Percentiles rank a stretch among this genome's conserved stretches.
These are phyloP conservation scores for Nigrograna mackinnonii DNA, from an alignment of 2,329 filamentous ascomycete genomes.

Conservation along the genomic window DNA sequence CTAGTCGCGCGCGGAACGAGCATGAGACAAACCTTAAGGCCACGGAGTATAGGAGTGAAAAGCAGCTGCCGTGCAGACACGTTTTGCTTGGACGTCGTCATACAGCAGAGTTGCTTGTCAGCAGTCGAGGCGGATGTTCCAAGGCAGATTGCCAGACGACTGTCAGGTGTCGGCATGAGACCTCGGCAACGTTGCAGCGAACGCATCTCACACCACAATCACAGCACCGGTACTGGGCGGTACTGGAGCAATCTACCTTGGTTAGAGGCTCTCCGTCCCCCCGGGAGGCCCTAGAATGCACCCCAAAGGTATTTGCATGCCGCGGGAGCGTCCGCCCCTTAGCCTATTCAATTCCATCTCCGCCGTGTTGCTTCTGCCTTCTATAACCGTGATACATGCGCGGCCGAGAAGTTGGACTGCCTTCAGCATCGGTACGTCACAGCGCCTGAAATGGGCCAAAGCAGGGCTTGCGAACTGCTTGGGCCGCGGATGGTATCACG, in stretches of 20 bases:
- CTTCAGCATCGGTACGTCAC: conserved; percentile 22
- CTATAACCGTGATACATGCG: conserved; percentile 26
- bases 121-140: neutral
- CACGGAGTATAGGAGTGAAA: neutral
- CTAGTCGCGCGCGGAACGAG: no score
- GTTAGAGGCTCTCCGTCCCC: neutral
- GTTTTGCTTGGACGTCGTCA: neutral
- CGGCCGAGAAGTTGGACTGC: conserved; percentile 33
- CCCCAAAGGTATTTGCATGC: neutral
- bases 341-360: conserved; percentile 1
- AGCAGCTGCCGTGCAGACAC: neutral
- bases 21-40: neutral
- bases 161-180: neutral
- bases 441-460: conserved; percentile 11
- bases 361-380: neutral
- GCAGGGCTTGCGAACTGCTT: conserved; percentile 1
- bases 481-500: conserved; percentile 21
- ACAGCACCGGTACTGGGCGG: conserved; percentile 1
- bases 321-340: conserved; percentile 4
- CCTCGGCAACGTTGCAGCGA: conserved; percentile 3
- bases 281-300: no score
- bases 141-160: neutral
- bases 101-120: neutral
- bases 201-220: conserved; percentile 5
- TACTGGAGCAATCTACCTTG: neutral